phyloP scores from a whole-genome alignment of 1,139 yeast genomes.

The Taphrina communis region DNA sequence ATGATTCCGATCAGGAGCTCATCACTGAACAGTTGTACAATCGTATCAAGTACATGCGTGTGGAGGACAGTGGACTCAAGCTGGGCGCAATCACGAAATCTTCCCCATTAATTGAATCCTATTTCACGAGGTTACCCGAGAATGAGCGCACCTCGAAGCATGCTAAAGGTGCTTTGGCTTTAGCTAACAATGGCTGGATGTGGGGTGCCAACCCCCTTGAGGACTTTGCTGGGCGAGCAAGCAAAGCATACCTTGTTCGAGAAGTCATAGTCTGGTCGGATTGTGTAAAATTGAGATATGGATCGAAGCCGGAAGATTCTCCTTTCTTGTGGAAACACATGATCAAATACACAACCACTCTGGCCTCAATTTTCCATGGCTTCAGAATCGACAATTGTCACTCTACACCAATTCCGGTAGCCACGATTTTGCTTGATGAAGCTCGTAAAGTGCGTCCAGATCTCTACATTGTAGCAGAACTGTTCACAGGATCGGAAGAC shows the following conservation, averaged over 20 bases:
- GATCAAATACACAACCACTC: slow-evolving; percentile 72
- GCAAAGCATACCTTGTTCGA: slow-evolving; percentile 83
- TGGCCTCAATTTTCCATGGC: slow-evolving; percentile 83
- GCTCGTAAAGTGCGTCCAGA: slow-evolving; percentile 87
- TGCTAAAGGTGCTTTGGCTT: slow-evolving; percentile 65
- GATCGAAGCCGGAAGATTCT: slow-evolving; percentile 74
- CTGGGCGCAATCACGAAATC: slow-evolving; percentile 66
- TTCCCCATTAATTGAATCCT: slow-evolving; percentile 78
- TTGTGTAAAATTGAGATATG: slow-evolving; percentile 91
- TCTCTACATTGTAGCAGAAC: slow-evolving; percentile 89
- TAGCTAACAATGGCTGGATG: slow-evolving; percentile 98
- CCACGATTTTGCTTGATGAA: slow-evolving; percentile 82
- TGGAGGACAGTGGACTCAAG: slow-evolving; percentile 81
- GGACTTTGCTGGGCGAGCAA: slow-evolving; percentile 82
- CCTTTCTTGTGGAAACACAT: slow-evolving; percentile 89
- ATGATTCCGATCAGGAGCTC: slow-evolving; percentile 71
- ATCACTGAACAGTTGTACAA: slow-evolving; percentile 73
- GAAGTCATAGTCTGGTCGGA: slow-evolving; percentile 98
- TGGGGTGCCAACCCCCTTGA: slow-evolving; percentile 96
- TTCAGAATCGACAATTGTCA: slow-evolving; percentile 95
- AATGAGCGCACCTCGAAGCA: slow-evolving; percentile 50
- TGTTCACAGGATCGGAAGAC: slow-evolving; percentile 89
- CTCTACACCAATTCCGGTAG: slow-evolving; percentile 94
- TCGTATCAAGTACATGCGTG: slow-evolving; percentile 73
- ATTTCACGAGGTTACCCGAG: slow-evolving; percentile 72